Evolutionary conservation across 2,329 filamentous ascomycete species (phyloP).

Genomic region (Diaporthe caulivora): DNA sequence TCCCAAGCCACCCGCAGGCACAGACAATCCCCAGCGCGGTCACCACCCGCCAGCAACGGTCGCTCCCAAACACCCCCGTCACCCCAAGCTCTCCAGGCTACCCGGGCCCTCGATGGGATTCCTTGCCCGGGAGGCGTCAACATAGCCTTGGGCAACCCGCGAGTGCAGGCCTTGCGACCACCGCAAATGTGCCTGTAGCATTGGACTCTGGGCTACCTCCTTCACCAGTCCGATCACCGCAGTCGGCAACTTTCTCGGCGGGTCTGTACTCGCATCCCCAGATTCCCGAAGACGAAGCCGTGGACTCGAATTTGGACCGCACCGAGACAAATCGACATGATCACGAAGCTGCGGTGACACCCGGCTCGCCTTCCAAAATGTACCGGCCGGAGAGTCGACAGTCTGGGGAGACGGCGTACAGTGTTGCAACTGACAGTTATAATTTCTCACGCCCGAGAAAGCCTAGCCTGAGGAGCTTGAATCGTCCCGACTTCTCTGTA

Average conservation of each 20-base stretch:
- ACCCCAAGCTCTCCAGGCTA: slow-evolving; percentile 32
- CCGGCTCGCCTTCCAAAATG: slow-evolving; percentile 43
- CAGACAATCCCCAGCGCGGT: slow-evolving; percentile 31
- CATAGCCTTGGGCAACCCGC: slow-evolving; percentile 13
- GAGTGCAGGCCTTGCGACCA: slow-evolving; percentile 15
- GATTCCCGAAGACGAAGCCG: slow-evolving; percentile 44
- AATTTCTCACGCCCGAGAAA: slow-evolving; percentile 73
- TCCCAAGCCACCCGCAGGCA: slow-evolving; percentile 17
- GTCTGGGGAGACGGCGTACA: slow-evolving; percentile 46
- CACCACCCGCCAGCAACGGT: slow-evolving; percentile 36
- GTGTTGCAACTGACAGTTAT: slow-evolving; percentile 53
- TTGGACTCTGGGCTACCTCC: slow-evolving; percentile 37
- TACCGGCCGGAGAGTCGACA: slow-evolving; percentile 49
- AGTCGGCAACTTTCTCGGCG: slow-evolving; percentile 46
- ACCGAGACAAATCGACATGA: slow-evolving; percentile 42
- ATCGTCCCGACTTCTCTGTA: slow-evolving; percentile 30
- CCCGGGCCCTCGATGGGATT: slow-evolving; percentile 37
- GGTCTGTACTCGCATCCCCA: slow-evolving; percentile 50
- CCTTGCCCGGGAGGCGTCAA: slow-evolving; percentile 24
- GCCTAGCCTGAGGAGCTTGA: slow-evolving; percentile 59
- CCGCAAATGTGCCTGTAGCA: slow-evolving; percentile 26
- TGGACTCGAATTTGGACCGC: slow-evolving; percentile 37
- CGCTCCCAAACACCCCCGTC: slow-evolving; percentile 38
- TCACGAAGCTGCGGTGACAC: slow-evolving; percentile 38
- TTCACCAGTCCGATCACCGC: slow-evolving; percentile 41